phyloP scores from a whole-genome alignment of 2,329 filamentous ascomycete species.

The Phoma sp. region DNA sequence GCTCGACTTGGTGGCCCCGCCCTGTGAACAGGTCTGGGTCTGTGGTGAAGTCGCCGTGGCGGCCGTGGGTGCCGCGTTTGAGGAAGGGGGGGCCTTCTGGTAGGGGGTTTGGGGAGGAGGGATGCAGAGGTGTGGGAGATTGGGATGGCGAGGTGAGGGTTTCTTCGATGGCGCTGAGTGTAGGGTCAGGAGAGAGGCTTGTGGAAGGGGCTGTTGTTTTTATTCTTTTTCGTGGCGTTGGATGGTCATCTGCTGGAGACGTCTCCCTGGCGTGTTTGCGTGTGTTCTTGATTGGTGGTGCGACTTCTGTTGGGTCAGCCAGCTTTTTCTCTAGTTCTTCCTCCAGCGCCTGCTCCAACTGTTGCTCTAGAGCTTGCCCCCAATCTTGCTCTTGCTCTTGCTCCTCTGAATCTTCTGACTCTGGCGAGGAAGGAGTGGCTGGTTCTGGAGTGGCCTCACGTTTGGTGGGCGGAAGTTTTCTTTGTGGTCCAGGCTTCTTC shows the following conservation, averaged over 20 bases:
- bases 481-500: neutral
- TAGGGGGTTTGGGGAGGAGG: too few relatives aligned
- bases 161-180: neutral
- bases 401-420: neutral
- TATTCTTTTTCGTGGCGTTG: too few relatives aligned
- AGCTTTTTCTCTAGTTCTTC: too few relatives aligned
- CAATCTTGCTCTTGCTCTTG: too few relatives aligned
- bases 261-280: too few relatives aligned
- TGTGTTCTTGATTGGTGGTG: too few relatives aligned
- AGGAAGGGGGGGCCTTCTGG: too few relatives aligned
- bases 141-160: neutral
- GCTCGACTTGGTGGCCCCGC: slow-evolving; percentile 28
- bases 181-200: neutral
- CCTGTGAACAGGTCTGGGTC: slow-evolving; percentile 28
- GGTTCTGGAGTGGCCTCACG: neutral
- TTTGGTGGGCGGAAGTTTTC: neutral
- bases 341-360: too few relatives aligned
- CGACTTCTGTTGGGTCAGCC: too few relatives aligned
- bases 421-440: neutral
- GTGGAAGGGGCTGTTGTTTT: neutral
- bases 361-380: too few relatives aligned
- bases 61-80: slow-evolving; percentile 32
- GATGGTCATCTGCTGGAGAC: too few relatives aligned
- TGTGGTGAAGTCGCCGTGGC: slow-evolving; percentile 20
- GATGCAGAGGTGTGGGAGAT: neutral